These are phyloP conservation scores for Agaricus blazei DNA, from an alignment of 768 basidiomycete species.

Conservation along the genomic window DNA sequence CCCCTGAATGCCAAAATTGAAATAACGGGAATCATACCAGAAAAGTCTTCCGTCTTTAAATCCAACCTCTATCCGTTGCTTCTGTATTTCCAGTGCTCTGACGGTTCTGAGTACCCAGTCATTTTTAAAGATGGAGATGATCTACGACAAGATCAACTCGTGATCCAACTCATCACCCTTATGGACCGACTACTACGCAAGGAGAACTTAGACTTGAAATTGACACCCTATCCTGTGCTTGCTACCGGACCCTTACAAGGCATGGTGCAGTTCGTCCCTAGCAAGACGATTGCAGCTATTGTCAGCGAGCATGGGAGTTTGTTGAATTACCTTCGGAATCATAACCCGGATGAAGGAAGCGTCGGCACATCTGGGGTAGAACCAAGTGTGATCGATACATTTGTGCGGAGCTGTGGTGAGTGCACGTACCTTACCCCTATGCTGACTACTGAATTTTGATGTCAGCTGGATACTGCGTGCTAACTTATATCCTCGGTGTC, in stretches of 20 bases:
- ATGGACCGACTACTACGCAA: constrained; percentile 93
- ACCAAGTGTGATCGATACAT: constrained; percentile 91
- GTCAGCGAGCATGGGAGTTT: constrained; percentile 88
- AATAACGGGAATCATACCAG: constrained; percentile 82
- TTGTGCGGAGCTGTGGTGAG: constrained; percentile 93
- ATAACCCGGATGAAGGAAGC: constrained; percentile 92
- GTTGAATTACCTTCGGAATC: constrained; percentile 80
- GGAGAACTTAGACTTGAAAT: constrained; percentile 90
- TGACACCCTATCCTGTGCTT: constrained; percentile 89
- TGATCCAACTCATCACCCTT: constrained; percentile 96
- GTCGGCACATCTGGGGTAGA: constrained; percentile 95
- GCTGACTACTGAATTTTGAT: neutral
- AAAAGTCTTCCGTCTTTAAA: constrained; percentile 95
- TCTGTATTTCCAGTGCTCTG: constrained; percentile 83
- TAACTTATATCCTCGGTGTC: constrained; percentile 93
- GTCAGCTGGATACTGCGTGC: constrained; percentile 95
- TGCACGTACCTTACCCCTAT: neutral
- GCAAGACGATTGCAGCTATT: constrained; percentile 93
- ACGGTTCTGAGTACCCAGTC: constrained; percentile 84
- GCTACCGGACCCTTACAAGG: constrained; percentile 91
- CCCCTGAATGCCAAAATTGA: constrained; percentile 87
- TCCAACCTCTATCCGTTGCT: constrained; percentile 92
- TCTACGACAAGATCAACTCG: constrained; percentile 96
- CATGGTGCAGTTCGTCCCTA: constrained; percentile 94
- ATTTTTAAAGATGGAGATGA: constrained; percentile 99